A percentile compares a stretch with the other conserved stretches of the same genome.
Conservation (phyloP, 106 monocot species). For the Dendrobium chrysotoxum region DNA sequence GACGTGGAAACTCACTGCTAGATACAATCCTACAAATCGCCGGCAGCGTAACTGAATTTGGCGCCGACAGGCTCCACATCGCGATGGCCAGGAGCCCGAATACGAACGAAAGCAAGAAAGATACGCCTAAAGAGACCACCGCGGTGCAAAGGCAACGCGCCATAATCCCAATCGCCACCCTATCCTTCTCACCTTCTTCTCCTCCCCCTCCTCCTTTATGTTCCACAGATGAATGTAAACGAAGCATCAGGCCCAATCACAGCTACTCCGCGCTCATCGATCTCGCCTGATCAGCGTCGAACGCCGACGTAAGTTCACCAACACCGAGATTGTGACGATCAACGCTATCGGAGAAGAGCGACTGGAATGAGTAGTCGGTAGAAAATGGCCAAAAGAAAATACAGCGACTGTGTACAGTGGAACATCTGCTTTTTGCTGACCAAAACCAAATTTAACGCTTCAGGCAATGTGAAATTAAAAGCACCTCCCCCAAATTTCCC, state of each 20-base stretch:
- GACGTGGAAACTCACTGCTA: slow-evolving; percentile 50
- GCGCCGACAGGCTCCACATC: slow-evolving; percentile 41
- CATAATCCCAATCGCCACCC: slow-evolving; percentile 10
- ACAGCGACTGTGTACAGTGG: too few species aligned
- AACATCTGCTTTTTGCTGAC: too few species aligned
- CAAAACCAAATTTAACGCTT: too few species aligned
- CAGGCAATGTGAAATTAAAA: too few species aligned
- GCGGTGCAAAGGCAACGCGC: slow-evolving; percentile 38
- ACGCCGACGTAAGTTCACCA: background rate
- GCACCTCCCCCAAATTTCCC: too few species aligned
- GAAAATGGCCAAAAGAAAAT: background rate
- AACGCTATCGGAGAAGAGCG: background rate
- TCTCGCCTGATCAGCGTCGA: background rate
- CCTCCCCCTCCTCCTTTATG: slow-evolving; percentile 3
- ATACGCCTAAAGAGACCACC: slow-evolving; percentile 30
- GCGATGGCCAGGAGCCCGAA: slow-evolving; percentile 46
- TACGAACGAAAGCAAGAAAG: slow-evolving; percentile 47
- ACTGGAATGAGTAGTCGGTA: background rate
- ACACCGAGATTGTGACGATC: background rate
- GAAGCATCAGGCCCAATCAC: background rate
- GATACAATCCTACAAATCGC: slow-evolving; percentile 74
- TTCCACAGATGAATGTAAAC: background rate
- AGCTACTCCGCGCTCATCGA: slow-evolving; percentile 5
- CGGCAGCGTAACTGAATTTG: slow-evolving; percentile 42
- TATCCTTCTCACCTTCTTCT: slow-evolving; percentile 4